Evolutionary conservation across 2,329 filamentous ascomycete species (phyloP).

Genomic region (Fusarium fracticaudum): DNA sequence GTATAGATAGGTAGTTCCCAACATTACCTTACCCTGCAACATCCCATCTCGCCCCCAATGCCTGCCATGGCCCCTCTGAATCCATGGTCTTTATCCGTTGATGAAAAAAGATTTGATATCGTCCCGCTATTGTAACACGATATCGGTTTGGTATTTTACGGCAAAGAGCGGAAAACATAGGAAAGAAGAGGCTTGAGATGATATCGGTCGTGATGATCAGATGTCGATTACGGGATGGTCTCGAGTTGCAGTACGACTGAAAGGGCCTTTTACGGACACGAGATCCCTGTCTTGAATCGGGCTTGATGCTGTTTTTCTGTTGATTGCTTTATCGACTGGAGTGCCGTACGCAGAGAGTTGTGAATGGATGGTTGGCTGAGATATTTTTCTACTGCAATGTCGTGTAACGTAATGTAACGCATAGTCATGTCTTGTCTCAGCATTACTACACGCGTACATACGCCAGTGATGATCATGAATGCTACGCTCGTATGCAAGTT

Average conservation of each 20-base stretch:
- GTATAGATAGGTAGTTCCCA: constrained; percentile 12
- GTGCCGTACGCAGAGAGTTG: not conserved
- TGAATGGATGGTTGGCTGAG: not conserved
- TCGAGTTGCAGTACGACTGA: not conserved
- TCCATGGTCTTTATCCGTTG: not conserved
- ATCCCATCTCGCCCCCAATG: constrained; percentile 19
- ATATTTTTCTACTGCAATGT: not conserved
- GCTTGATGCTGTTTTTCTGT: not conserved
- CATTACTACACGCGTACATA: constrained; percentile 15
- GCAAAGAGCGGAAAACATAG: constrained; percentile 38
- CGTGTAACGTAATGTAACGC: not conserved
- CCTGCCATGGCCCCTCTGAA: constrained; percentile 5
- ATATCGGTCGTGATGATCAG: not conserved
- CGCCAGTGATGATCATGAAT: constrained; percentile 5
- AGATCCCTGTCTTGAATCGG: constrained; percentile 18
- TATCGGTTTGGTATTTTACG: constrained; percentile 9
- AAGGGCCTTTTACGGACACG: constrained; percentile 35
- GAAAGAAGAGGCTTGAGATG: constrained; percentile 25
- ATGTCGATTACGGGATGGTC: constrained; percentile 1
- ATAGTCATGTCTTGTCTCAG: constrained; percentile 30
- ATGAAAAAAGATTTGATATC: constrained; percentile 2
- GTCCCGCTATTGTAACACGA: constrained; percentile 26
- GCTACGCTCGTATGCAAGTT: constrained; percentile 19
- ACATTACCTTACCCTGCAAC: constrained; percentile 40
- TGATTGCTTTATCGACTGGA: not conserved